Base-by-base conservation (phyloP, 2,329 filamentous ascomycete genomes). In the Sordariomycetes sp. region DNA sequence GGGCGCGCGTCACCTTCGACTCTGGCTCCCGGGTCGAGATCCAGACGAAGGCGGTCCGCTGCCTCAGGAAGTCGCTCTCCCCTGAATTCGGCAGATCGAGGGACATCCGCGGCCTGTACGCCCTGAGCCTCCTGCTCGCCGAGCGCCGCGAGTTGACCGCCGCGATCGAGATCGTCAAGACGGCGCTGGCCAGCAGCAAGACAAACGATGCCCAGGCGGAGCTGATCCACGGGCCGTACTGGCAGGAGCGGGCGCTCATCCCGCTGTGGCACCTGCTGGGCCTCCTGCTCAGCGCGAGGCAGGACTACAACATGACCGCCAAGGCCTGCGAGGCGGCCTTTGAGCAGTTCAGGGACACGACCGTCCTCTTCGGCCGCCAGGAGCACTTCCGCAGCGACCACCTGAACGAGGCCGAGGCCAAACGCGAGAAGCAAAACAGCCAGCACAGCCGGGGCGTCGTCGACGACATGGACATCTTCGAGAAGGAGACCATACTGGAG, bases 261-360 rank as follows among this genome's bases (percentile, higher is more conserved):
- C 87, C 92, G 2, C 72, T 97, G 25, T 97, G 94, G 92, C 94
- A 99, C 74, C 78, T 99, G 18, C 79, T 99, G 53, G 87, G 90
- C 0, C 78, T 99, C 25, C 77, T 97, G 24, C 74, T 97, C 34
- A 96, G 90, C 63, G 90, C 91, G 1, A 85, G 89, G 62, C 88
- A 96, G 63, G 91, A 97, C 62, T 96, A 89, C 65, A 76, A 83
- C 55, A 87, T 89, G 69, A 92, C 94, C 1, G 81, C 83, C 32
- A 86, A 87, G 65, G 87, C 91, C 35, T 97, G 92, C 64, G 90
- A 96, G 68, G 91, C 90, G 28, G 92, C 91, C 3, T 88, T 97
- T 67, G 91, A 96, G 64, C 90, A 96, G 67, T 95, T 96, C 65
- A 85, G 86, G 57, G 85, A 90, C 61, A 81, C 85, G 0, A 71